phyloP scores from a whole-genome alignment of 352 stramenopile genomes.

The Pythium myriotylum region DNA sequence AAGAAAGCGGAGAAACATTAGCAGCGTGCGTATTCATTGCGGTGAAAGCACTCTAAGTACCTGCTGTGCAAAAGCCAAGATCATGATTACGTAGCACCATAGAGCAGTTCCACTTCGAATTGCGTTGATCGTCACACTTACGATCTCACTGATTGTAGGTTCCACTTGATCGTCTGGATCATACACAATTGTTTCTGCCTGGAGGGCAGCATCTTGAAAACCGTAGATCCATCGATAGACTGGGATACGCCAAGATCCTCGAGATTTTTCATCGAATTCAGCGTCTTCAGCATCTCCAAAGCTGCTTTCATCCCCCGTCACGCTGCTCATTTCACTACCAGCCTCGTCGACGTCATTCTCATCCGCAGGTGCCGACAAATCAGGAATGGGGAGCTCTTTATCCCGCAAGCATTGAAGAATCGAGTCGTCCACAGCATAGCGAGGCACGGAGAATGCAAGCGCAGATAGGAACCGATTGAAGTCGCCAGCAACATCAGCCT shows the following conservation, averaged over 20 bases:
- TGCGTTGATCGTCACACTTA: slow-evolving; percentile 57
- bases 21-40: not conserved
- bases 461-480: slow-evolving; percentile 80
- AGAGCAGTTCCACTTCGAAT: slow-evolving; percentile 68
- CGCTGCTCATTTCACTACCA: slow-evolving; percentile 84
- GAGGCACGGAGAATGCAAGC: slow-evolving; percentile 69
- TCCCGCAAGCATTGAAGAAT: slow-evolving; percentile 66
- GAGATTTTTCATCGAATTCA: slow-evolving; percentile 58
- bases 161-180: slow-evolving; percentile 82
- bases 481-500: slow-evolving; percentile 69
- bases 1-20: not conserved
- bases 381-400: slow-evolving; percentile 60
- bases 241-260: slow-evolving; percentile 54
- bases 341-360: slow-evolving; percentile 56
- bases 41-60: slow-evolving; percentile 26
- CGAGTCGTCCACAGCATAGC: slow-evolving; percentile 60
- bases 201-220: slow-evolving; percentile 75
- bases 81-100: slow-evolving; percentile 63
- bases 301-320: slow-evolving; percentile 81
- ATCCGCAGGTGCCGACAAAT: slow-evolving; percentile 35
- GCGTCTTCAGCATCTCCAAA: slow-evolving; percentile 79
- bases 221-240: slow-evolving; percentile 69
- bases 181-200: slow-evolving; percentile 66
- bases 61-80: slow-evolving; percentile 77
- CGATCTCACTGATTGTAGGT: slow-evolving; percentile 57